Percentiles rank a stretch among this genome's conserved stretches.
Evolutionary conservation across 2,329 filamentous ascomycete species (phyloP).

Genomic region (Biscogniauxia mediterranea): DNA sequence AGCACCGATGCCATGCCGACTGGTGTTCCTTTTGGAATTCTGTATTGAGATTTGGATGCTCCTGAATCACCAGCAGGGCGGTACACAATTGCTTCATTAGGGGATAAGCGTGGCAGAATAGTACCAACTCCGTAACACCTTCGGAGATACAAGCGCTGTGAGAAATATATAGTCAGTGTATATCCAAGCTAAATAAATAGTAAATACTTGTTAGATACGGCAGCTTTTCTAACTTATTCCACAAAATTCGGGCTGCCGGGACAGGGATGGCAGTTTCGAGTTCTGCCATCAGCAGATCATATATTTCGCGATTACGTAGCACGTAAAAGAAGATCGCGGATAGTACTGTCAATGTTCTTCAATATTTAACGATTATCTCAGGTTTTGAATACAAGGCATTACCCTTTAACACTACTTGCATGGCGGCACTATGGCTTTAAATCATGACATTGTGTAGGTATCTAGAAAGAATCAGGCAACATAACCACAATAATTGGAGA

Average conservation of each 20-base stretch:
- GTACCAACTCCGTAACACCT: conserved; percentile 6
- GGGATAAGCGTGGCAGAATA: conserved; percentile 8
- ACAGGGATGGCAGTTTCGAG: conserved; percentile 8
- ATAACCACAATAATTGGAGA: too few species aligned
- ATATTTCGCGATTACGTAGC: conserved; percentile 5
- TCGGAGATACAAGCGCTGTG: conserved; percentile 11
- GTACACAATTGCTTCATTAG: conserved; percentile 7
- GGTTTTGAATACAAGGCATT: too few species aligned
- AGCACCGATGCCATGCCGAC: too few species aligned
- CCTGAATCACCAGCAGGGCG: not conserved
- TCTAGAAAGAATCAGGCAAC: too few species aligned
- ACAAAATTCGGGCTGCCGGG: not conserved
- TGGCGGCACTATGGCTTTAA: too few species aligned
- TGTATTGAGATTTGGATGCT: too few species aligned
- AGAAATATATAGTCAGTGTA: not conserved
- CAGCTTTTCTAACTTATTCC: conserved; percentile 10
- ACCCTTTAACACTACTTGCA: too few species aligned
- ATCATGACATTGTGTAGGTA: too few species aligned
- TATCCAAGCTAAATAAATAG: too few species aligned
- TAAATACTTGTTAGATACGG: conserved; percentile 9
- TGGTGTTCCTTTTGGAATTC: too few species aligned
- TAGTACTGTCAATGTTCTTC: conserved; percentile 1
- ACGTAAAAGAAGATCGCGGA: conserved; percentile 7
- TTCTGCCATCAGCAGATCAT: conserved; percentile 4
- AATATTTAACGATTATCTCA: too few species aligned